Conservation (phyloP, 1,284 basidiomycete species). For the Singerocomus inundabilis region DNA sequence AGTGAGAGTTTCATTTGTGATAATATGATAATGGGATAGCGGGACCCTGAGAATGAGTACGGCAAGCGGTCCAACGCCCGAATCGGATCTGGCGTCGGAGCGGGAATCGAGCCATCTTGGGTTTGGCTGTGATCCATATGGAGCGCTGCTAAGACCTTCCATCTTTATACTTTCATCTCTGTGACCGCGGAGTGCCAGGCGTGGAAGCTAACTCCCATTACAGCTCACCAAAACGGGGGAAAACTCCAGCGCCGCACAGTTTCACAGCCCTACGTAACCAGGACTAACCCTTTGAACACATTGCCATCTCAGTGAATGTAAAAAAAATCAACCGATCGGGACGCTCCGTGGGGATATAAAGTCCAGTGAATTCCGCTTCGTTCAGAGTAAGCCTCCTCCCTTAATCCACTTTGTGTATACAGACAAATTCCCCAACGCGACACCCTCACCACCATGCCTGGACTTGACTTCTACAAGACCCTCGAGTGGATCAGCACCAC, state of each 20-base stretch:
- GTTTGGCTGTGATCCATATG: conserved; percentile 5
- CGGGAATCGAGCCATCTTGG: conserved; percentile 2
- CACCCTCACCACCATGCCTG: conserved; percentile 38
- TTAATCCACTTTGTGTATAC: conserved; percentile 30
- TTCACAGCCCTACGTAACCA: conserved; percentile 25
- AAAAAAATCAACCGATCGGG: conserved; percentile 15
- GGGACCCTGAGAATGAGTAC: conserved; percentile 13
- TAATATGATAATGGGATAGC: background rate
- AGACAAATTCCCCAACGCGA: conserved; percentile 5
- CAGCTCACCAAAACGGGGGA: conserved; percentile 11
- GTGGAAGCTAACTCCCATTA: conserved; percentile 6
- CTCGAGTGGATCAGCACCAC: conserved; percentile 18
- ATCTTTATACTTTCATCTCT: conserved; percentile 10
- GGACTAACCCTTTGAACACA: conserved; percentile 23
- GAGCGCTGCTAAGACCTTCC: conserved; percentile 3
- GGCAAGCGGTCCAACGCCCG: background rate
- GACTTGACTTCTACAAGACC: conserved; percentile 41
- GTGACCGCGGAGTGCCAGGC: conserved; percentile 18
- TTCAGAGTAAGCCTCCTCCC: background rate
- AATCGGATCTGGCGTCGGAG: conserved; percentile 5
- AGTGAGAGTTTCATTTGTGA: background rate
- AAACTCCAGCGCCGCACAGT: conserved; percentile 6
- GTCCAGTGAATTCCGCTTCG: background rate
- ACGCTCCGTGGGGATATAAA: conserved; percentile 23
- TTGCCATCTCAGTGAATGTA: conserved; percentile 5